These are phyloP conservation scores for Mycena floridula DNA, from an alignment of 768 basidiomycete species.

Conservation along the genomic window DNA sequence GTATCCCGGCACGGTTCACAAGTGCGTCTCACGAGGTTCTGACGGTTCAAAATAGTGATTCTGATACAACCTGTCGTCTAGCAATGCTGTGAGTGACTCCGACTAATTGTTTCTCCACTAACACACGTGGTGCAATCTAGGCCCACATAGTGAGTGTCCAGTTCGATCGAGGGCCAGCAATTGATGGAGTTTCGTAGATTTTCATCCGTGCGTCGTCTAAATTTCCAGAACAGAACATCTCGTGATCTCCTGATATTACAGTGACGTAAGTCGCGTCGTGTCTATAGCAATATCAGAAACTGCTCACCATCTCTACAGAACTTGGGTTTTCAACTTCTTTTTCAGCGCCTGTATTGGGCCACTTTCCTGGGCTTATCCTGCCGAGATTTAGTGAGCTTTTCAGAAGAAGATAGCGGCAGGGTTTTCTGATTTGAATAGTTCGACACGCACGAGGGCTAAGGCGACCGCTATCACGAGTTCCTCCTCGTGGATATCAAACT, in stretches of 20 bases:
- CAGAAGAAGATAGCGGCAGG: too few relatives aligned
- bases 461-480: constrained; percentile 39
- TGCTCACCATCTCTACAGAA: constrained; percentile 21
- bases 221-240: neutral
- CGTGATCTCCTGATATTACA: constrained; percentile 1
- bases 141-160: constrained; percentile 29
- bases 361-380: constrained; percentile 39
- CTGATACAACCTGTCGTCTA: constrained; percentile 6
- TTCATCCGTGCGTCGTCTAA: constrained; percentile 30
- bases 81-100: constrained; percentile 27
- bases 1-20: constrained; percentile 37
- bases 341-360: constrained; percentile 40
- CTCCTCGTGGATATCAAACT: constrained; percentile 39
- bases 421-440: constrained; percentile 15
- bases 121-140: constrained; percentile 10
- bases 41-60: neutral
- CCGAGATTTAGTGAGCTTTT: constrained; percentile 28
- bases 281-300: too few relatives aligned
- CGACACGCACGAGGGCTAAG: constrained; percentile 37
- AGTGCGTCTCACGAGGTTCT: constrained; percentile 19
- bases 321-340: constrained; percentile 44
- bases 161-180: neutral
- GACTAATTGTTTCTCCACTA: neutral
- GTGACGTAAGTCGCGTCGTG: constrained; percentile 19
- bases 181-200: constrained; percentile 18